phyloP scores from a whole-genome alignment of 1,139 yeast genomes.

The Candida sp. region DNA sequence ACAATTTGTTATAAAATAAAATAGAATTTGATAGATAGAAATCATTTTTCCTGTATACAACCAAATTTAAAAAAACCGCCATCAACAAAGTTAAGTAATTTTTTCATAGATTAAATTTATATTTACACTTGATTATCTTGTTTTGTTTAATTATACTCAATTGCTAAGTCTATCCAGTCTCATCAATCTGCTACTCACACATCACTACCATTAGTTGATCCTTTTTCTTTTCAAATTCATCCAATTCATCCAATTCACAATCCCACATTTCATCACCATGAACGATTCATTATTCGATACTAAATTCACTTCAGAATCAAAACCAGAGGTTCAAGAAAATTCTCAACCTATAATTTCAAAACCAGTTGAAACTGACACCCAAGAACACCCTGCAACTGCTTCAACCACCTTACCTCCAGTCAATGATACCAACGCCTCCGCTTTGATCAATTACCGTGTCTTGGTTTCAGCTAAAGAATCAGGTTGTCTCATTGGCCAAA shows the following conservation, averaged over 20 bases:
- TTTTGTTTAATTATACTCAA: no score
- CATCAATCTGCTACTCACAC: no score
- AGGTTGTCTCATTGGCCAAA: conserved; percentile 87
- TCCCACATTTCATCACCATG: conserved; percentile 15
- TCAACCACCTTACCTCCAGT: conserved; percentile 27
- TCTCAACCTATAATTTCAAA: conserved; percentile 3
- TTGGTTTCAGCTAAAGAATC: conserved; percentile 86
- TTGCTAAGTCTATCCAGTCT: no score
- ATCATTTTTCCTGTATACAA: not conserved
- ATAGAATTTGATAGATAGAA: no score
- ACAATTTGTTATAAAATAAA: no score
- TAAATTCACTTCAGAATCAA: conserved; percentile 24
- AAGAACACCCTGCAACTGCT: conserved; percentile 6
- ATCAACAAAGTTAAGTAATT: not conserved
- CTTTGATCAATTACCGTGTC: conserved; percentile 58
- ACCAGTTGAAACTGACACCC: conserved; percentile 7
- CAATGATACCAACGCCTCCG: conserved; percentile 26
- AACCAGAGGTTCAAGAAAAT: conserved; percentile 7
- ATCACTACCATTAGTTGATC: not conserved
- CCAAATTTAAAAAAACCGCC: not conserved
- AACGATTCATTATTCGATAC: conserved; percentile 43
- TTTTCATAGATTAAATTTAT: no score
- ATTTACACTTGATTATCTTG: no score
- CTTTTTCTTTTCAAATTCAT: not conserved
- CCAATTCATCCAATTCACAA: no score